Evolutionary conservation across 306 rosid species (phyloP).

Genomic region (Cucurbita argyrosperma): DNA sequence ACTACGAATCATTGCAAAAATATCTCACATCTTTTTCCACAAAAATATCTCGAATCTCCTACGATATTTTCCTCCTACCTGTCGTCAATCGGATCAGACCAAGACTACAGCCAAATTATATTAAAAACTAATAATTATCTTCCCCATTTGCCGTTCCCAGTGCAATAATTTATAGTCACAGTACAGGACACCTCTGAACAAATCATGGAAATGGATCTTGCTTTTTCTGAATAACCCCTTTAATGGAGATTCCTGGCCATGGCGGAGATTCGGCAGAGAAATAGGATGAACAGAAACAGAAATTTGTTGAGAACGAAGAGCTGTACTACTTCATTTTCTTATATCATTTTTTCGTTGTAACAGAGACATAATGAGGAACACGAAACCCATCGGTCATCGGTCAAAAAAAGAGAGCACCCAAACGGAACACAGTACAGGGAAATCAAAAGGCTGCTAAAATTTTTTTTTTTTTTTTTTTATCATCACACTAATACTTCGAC

Average conservation of each 20-base stretch:
- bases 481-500: neutral
- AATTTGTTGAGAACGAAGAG: neutral
- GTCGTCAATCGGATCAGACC: too few relatives aligned
- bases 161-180: too few relatives aligned
- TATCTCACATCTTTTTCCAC: neutral
- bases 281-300: too few relatives aligned
- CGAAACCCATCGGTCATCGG: constrained; percentile 9
- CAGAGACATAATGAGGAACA: neutral
- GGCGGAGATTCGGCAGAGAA: neutral
- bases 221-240: neutral
- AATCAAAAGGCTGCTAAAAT: neutral
- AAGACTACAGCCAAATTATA: neutral
- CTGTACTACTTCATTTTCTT: neutral
- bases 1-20: neutral
- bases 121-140: neutral
- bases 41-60: neutral
- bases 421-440: neutral
- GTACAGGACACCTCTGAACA: too few relatives aligned
- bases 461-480: neutral
- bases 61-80: neutral
- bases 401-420: constrained; percentile 4
- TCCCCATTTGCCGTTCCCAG: too few relatives aligned
- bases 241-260: neutral
- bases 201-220: too few relatives aligned
- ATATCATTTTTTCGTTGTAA: neutral